These are phyloP conservation scores for Fusarium guadeloupense DNA, from an alignment of 2,329 filamentous ascomycete genomes.

Conservation along the genomic window DNA sequence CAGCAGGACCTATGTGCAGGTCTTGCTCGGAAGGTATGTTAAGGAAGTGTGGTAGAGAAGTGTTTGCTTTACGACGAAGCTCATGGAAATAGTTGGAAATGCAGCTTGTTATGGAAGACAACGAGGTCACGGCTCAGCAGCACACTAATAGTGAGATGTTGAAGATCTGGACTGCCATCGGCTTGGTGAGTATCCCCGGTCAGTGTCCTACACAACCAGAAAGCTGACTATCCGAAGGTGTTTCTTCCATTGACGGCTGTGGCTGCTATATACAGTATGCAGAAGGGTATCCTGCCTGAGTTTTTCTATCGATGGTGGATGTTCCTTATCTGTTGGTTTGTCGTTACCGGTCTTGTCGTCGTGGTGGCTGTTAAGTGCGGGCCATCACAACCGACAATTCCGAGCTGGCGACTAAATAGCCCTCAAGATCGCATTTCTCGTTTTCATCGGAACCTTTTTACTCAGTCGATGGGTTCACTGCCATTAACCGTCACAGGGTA, in stretches of 20 bases:
- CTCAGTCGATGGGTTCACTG: background rate
- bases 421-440: too few relatives aligned
- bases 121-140: background rate
- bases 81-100: constrained; percentile 7
- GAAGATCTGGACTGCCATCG: background rate
- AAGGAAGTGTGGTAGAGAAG: background rate
- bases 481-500: background rate
- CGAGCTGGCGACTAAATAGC: too few relatives aligned
- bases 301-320: background rate
- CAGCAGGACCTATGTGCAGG: constrained; percentile 2
- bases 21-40: constrained; percentile 8
- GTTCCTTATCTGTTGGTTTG: background rate
- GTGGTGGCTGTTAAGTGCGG: background rate
- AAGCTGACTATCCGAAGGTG: background rate
- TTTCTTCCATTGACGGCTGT: background rate
- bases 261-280: constrained; percentile 6
- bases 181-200: background rate
- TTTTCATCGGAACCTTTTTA: background rate
- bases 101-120: constrained; percentile 1
- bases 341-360: background rate
- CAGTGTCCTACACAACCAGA: fast-evolving
- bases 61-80: background rate
- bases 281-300: background rate
- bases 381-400: too few relatives aligned
- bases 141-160: background rate